phyloP scores from a whole-genome alignment of 2,329 filamentous ascomycete genomes.

The Saccharata proteae region DNA sequence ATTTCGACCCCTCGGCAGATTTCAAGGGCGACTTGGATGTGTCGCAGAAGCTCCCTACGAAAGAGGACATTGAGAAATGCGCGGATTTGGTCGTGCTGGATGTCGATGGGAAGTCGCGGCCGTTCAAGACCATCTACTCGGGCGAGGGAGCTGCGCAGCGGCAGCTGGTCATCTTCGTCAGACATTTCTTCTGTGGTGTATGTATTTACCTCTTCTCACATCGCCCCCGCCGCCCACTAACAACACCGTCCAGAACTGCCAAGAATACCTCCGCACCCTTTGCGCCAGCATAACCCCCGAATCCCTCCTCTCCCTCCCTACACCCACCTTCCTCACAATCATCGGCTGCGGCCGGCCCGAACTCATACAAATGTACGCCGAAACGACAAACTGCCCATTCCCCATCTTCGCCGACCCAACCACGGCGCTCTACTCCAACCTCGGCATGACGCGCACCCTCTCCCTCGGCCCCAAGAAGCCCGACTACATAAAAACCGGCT shows the following conservation, averaged over 20 bases:
- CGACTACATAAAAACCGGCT: constrained; percentile 48
- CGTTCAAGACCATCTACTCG: constrained; percentile 25
- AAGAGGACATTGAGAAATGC: constrained; percentile 18
- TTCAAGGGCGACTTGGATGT: constrained; percentile 25
- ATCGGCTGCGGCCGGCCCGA: constrained; percentile 60
- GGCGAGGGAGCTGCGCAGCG: constrained; percentile 26
- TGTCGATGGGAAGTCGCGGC: constrained; percentile 20
- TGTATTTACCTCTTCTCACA: constrained; percentile 21
- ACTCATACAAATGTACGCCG: constrained; percentile 55
- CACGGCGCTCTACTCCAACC: constrained; percentile 49
- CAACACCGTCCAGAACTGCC: constrained; percentile 48
- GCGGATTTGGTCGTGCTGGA: constrained; percentile 24
- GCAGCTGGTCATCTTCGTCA: constrained; percentile 60
- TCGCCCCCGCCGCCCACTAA: neutral
- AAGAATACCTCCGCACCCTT: constrained; percentile 58
- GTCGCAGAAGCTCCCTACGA: constrained; percentile 23
- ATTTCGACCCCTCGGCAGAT: constrained; percentile 15
- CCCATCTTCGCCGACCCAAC: constrained; percentile 69
- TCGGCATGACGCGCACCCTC: constrained; percentile 58
- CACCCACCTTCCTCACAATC: constrained; percentile 51
- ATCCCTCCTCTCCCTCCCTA: constrained; percentile 35
- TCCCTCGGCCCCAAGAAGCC: constrained; percentile 47
- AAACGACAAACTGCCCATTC: constrained; percentile 53
- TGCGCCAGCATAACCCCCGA: constrained; percentile 42
- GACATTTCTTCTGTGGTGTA: constrained; percentile 73